Percentiles rank a stretch among this genome's conserved stretches.
Conservation (phyloP, 2,329 filamentous ascomycete species). For the Diplodia sapinea region DNA sequence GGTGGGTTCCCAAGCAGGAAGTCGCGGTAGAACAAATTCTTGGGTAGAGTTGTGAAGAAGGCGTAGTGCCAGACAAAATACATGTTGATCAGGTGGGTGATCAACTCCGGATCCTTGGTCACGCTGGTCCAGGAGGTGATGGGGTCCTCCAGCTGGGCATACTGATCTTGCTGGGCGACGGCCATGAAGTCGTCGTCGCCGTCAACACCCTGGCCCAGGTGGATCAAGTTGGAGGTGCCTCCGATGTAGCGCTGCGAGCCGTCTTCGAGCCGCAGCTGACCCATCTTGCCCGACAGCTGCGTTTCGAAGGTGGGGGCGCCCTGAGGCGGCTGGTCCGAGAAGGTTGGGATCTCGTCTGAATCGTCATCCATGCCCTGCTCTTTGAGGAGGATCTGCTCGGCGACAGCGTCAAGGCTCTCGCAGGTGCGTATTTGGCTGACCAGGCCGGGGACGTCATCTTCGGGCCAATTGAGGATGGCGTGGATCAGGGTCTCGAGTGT, state of each 20-base stretch:
- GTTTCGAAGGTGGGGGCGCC: slow-evolving; percentile 65
- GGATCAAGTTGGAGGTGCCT: slow-evolving; percentile 91
- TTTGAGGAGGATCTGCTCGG: slow-evolving; percentile 62
- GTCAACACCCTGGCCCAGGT: slow-evolving; percentile 58
- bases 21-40: slow-evolving; percentile 83
- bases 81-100: slow-evolving; percentile 91
- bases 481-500: slow-evolving; percentile 93
- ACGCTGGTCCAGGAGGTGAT: slow-evolving; percentile 87
- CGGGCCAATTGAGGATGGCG: slow-evolving; percentile 86
- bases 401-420: slow-evolving; percentile 72
- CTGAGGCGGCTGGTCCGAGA: slow-evolving; percentile 44
- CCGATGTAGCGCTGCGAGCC: slow-evolving; percentile 90
- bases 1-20: slow-evolving; percentile 73
- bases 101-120: slow-evolving; percentile 76
- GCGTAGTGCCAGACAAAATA: slow-evolving; percentile 99
- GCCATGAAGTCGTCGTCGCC: slow-evolving; percentile 46
- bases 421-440: slow-evolving; percentile 88
- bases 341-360: slow-evolving; percentile 53
- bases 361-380: slow-evolving; percentile 56
- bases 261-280: slow-evolving; percentile 83
- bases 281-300: slow-evolving; percentile 90
- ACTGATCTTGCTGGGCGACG: slow-evolving; percentile 53
- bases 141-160: slow-evolving; percentile 66
- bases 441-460: slow-evolving; percentile 81
- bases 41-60: slow-evolving; percentile 91